Evolutionary conservation across 345 rosid genomes (phyloP).

Genomic region (Eucalyptus tenuipes): DNA sequence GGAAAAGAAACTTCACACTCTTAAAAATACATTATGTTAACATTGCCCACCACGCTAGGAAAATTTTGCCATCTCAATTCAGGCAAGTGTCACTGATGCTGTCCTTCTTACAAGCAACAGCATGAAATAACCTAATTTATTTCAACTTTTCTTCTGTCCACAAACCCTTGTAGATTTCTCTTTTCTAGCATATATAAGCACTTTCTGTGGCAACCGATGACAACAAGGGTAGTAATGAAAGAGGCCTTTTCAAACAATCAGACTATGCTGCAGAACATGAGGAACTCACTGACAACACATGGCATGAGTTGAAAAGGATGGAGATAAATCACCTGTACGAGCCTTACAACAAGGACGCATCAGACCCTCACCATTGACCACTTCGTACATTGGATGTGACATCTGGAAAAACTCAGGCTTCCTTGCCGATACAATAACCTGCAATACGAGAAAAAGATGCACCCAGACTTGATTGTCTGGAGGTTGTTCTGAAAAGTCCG

Average conservation of each 20-base stretch:
- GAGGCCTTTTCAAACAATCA: background rate
- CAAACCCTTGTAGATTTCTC: background rate
- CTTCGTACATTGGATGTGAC: constrained; percentile 89
- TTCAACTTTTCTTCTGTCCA: background rate
- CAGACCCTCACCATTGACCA: constrained; percentile 87
- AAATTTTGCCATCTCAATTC: background rate
- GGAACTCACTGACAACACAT: background rate
- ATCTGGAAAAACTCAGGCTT: constrained; percentile 97
- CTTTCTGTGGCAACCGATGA: background rate
- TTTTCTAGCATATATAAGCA: background rate
- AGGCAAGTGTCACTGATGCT: background rate
- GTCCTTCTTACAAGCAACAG: background rate
- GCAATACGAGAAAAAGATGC: background rate
- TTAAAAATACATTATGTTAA: background rate
- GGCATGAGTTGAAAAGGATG: background rate
- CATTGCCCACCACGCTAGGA: background rate
- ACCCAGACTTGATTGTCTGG: background rate
- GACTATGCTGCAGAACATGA: background rate
- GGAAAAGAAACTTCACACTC: background rate
- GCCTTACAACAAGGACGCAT: constrained; percentile 98
- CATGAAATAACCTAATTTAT: background rate
- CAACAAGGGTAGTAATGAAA: background rate
- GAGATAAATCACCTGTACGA: constrained; percentile 35
- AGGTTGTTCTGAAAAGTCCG: background rate
- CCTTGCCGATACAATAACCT: constrained; percentile 94